Base-by-base conservation (phyloP, 2,329 filamentous ascomycete genomes). In the Aspergillus tanneri region DNA sequence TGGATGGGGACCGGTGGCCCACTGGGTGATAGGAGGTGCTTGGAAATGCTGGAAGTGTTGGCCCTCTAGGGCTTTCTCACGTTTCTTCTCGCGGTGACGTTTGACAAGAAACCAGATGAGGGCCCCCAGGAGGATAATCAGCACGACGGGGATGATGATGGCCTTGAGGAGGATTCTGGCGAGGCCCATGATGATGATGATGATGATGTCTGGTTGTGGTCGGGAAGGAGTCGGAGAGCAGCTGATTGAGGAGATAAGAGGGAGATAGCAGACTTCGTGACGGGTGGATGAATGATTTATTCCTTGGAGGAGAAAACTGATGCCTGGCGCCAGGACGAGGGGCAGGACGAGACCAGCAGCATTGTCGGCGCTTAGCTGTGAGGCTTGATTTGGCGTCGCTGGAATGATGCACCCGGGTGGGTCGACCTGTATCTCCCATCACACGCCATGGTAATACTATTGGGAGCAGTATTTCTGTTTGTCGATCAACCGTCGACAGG, bases 121-220 rank as follows among this genome's bases (percentile, higher is more conserved):
- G 23, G 14, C 37, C 11, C 22, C 16, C 8, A 40, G 11, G 11
- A 40, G 7, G 5, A 40, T 3, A 10, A 40, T 23, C n/a, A 40
- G 21, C n/a, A 40, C 16, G 10, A 40, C 11, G 10, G 37, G 37
- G n/a, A 40, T 27, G 14, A 40, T 24, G 37, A 40, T 40, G 14
- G 37, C 37, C 9, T 40, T 40, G 37, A 40, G 37, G n/a, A 40
- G 22, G 22, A 40, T 27, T 16, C 25, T 40, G 6, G 37, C 14
- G 8, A 40, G n/a, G 12, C 37, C 37, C 37, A 40, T 40, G 16
- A 23, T 27, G 37, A n/a, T 30, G 27, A 30, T 12, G 12, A 12
- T 30, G 11, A 10, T 30, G 12, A 18, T 19, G 5, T 18, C 14
- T 9, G 8, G 14, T 3, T 4, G 14, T 9, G 14, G 30, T 6